phyloP scores from a whole-genome alignment of 2,329 filamentous ascomycete genomes.

The Scolecobasidium constrictum region DNA sequence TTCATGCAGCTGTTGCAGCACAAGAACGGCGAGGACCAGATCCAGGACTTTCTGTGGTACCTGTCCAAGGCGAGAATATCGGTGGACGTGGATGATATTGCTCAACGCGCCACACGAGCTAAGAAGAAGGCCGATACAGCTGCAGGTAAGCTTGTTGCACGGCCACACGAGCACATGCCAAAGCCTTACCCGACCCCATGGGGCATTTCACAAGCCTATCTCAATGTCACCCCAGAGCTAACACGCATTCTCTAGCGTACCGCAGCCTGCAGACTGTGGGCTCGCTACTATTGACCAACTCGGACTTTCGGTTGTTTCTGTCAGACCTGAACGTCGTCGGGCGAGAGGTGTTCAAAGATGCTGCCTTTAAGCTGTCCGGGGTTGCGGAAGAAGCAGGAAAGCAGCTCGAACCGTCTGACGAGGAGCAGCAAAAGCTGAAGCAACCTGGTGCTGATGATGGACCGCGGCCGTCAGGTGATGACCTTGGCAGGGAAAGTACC shows the following conservation, averaged over 20 bases:
- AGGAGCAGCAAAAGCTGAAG: conserved; percentile 46
- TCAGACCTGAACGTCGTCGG: conserved; percentile 69
- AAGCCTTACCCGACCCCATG: conserved; percentile 4
- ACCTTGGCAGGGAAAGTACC: conserved; percentile 43
- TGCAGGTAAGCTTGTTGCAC: conserved; percentile 46
- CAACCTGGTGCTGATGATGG: conserved; percentile 35
- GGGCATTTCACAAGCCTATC: background rate
- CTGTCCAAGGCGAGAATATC: conserved; percentile 61
- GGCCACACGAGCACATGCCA: background rate
- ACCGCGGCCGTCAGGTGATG: conserved; percentile 39
- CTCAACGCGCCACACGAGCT: conserved; percentile 47
- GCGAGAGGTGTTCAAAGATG: conserved; percentile 77
- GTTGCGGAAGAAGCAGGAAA: conserved; percentile 66
- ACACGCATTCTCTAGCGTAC: conserved; percentile 44
- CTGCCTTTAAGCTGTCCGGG: conserved; percentile 66
- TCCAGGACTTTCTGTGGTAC: conserved; percentile 89
- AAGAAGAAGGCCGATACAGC: conserved; percentile 60
- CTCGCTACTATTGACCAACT: conserved; percentile 76
- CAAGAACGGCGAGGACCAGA: conserved; percentile 76
- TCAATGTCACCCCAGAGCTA: conserved; percentile 13
- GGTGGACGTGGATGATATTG: conserved; percentile 55
- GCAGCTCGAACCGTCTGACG: conserved; percentile 56
- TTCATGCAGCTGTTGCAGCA: conserved; percentile 72
- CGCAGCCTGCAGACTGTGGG: conserved; percentile 74
- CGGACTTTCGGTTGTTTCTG: conserved; percentile 79